phyloP scores from a whole-genome alignment of 139 green algal species.

The Eudorina sp. region DNA sequence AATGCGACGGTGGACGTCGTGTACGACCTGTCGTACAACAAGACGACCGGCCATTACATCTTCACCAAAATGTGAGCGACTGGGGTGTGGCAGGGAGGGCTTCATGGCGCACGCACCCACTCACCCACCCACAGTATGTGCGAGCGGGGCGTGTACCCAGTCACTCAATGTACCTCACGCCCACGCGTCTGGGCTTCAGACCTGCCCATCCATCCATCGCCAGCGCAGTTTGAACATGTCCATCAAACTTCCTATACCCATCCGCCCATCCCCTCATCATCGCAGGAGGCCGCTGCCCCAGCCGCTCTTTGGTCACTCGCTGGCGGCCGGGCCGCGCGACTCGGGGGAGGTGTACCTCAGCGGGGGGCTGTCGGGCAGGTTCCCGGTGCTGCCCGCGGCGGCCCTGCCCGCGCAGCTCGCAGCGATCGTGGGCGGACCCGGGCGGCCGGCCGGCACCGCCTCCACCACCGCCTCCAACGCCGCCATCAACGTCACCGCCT shows the following conservation, averaged over 20 bases:
- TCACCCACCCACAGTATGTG: no score
- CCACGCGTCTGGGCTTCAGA: no score
- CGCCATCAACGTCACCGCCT: background rate
- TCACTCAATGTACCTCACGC: no score
- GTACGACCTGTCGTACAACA: conserved; percentile 28
- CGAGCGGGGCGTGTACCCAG: no score
- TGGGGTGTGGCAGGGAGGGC: no score
- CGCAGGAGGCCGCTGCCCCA: background rate
- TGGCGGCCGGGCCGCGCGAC: background rate
- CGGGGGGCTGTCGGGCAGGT: background rate
- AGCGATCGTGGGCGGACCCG: background rate
- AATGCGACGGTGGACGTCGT: background rate
- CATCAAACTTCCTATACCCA: no score
- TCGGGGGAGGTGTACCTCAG: background rate
- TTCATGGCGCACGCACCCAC: no score
- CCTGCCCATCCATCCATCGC: no score
- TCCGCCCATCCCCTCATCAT: no score
- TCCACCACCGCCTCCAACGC: no score
- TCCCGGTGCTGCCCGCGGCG: background rate
- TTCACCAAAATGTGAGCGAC: background rate
- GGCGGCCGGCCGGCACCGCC: background rate
- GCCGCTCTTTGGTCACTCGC: background rate
- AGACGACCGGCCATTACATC: background rate
- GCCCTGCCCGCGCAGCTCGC: background rate
- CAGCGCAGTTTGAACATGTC: no score